Conservation (phyloP, 169 alveolate species). For the Cryptosporidium muris region DNA sequence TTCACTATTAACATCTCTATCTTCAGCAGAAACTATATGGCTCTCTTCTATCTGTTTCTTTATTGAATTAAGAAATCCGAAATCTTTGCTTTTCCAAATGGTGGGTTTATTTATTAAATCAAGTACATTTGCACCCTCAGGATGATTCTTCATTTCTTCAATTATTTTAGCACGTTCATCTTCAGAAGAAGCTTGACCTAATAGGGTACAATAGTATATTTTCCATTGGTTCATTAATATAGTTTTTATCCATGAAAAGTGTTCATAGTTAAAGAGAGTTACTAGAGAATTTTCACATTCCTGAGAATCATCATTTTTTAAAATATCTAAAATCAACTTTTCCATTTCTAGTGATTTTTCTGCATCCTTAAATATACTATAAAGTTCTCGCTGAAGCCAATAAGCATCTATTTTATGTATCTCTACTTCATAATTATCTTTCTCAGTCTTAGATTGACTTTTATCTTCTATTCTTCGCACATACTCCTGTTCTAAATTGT, state of each 20-base stretch:
- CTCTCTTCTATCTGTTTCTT: conserved; percentile 30
- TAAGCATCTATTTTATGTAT: conserved; percentile 90
- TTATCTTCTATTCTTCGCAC: conserved; percentile 67
- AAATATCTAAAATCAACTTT: conserved; percentile 82
- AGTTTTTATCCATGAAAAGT: conserved; percentile 89
- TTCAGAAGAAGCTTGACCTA: conserved; percentile 93
- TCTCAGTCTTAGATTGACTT: conserved; percentile 77
- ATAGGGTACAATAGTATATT: conserved; percentile 89
- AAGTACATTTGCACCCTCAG: conserved; percentile 69
- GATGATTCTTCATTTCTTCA: conserved; percentile 78
- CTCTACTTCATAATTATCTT: conserved; percentile 35
- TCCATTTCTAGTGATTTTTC: conserved; percentile 87
- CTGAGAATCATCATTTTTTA: conserved; percentile 87
- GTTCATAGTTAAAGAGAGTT: conserved; percentile 88
- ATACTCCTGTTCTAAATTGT: conserved; percentile 67
- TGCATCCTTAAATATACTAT: conserved; percentile 83
- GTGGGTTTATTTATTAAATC: conserved; percentile 42
- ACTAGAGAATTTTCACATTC: conserved; percentile 93
- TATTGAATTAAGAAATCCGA: conserved; percentile 49
- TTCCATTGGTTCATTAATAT: conserved; percentile 88
- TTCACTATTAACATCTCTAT: conserved; percentile 23
- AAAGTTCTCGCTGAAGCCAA: conserved; percentile 95
- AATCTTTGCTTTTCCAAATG: conserved; percentile 9
- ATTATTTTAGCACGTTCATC: conserved; percentile 85
- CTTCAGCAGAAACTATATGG: conserved; percentile 1